Evolutionary conservation across 2,329 filamentous ascomycete genomes (phyloP).

Genomic region (Zymoseptoria brevis): DNA sequence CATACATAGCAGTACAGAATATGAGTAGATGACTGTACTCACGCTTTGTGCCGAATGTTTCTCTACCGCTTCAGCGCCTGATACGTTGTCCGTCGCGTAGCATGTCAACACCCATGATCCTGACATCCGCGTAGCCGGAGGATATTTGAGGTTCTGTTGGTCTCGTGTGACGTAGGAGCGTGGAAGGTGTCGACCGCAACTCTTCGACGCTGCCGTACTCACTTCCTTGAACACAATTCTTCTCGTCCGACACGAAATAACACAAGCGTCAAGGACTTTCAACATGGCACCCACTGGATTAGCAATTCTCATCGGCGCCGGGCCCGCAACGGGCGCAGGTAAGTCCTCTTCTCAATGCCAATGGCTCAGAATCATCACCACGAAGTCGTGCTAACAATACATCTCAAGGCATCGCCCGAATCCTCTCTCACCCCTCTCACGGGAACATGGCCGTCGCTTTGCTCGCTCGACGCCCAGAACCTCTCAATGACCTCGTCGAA

Average conservation of each 20-base stretch:
- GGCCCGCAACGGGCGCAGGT: slow-evolving; percentile 34
- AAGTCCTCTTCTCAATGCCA: slow-evolving; percentile 5
- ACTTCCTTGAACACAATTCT: neutral
- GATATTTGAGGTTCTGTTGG: neutral
- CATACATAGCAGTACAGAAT: neutral
- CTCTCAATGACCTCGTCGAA: slow-evolving; percentile 37
- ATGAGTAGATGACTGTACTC: neutral
- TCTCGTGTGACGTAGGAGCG: neutral
- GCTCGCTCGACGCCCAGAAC: slow-evolving; percentile 43
- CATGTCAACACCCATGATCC: neutral
- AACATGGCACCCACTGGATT: slow-evolving; percentile 42
- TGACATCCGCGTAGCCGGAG: neutral
- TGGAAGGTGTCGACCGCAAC: neutral
- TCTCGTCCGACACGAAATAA: neutral
- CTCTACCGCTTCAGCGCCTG: neutral
- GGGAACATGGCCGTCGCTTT: slow-evolving; percentile 51
- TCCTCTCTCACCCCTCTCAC: slow-evolving; percentile 43
- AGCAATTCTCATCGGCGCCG: slow-evolving; percentile 46
- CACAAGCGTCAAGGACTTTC: neutral
- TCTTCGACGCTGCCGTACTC: neutral
- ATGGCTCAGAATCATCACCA: neutral
- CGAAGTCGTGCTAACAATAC: neutral
- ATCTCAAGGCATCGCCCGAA: slow-evolving; percentile 44
- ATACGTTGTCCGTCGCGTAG: neutral
- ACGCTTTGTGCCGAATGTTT: neutral